Percentiles rank a stretch among this genome's conserved stretches.
Conservation (phyloP, 768 basidiomycete species). For the Hericium rajendrae region DNA sequence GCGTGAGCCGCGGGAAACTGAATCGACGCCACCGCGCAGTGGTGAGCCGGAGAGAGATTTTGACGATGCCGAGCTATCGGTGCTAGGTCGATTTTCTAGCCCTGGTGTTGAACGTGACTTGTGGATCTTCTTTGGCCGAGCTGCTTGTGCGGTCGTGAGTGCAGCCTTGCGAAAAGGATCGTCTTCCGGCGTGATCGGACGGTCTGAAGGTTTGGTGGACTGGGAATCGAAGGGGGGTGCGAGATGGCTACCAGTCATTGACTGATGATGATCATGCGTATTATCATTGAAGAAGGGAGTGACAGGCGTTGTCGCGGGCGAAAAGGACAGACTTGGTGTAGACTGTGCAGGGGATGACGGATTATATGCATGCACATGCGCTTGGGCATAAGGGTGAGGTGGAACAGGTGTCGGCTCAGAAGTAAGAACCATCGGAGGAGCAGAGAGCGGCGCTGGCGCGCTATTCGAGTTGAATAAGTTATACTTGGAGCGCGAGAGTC, state of each 20-base stretch:
- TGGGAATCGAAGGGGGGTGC: not conserved
- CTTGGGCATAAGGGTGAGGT: not conserved
- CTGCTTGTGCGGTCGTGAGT: not conserved
- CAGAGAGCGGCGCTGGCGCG: not conserved
- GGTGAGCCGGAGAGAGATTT: conserved; percentile 3
- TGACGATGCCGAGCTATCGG: not conserved
- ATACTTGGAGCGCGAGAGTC: not conserved
- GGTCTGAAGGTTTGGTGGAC: not conserved
- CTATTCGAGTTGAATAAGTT: not conserved
- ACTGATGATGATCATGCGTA: too few species aligned
- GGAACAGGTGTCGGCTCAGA: conserved; percentile 1
- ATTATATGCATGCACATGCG: not conserved
- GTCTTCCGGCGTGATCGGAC: conserved; percentile 10
- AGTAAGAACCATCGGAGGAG: too few species aligned
- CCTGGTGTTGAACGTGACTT: conserved; percentile 2
- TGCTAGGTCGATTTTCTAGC: not conserved
- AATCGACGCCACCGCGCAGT: not conserved
- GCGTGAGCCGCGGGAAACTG: not conserved
- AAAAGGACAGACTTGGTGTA: not conserved
- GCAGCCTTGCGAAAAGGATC: conserved; percentile 14
- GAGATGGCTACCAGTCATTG: not conserved
- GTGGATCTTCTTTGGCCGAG: not conserved
- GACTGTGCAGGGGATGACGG: not conserved
- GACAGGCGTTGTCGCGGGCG: not conserved
- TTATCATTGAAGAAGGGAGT: not conserved